Evolutionary conservation across 140 eudicot species (phyloP).

Genomic region (Anethum foeniculum): DNA sequence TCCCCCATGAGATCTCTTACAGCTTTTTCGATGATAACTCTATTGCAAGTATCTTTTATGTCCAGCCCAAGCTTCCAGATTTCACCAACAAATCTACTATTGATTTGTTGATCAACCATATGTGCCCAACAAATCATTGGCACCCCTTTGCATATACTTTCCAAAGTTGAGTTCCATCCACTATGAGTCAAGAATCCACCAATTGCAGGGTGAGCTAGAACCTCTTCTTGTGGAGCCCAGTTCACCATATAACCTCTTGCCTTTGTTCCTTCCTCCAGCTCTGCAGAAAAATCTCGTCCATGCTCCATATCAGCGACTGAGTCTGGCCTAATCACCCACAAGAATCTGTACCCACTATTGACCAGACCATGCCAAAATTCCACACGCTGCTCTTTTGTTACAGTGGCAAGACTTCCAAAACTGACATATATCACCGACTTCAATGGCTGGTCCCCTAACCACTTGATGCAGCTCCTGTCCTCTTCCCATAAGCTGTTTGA

Average conservation of each 20-base stretch:
- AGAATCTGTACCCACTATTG: slow-evolving; percentile 37
- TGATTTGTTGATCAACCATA: slow-evolving; percentile 37
- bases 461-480: slow-evolving; percentile 34
- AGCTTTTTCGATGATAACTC: slow-evolving; percentile 28
- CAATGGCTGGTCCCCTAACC: slow-evolving; percentile 43
- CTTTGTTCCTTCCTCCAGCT: slow-evolving; percentile 33
- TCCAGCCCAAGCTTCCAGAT: slow-evolving; percentile 43
- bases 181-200: slow-evolving; percentile 52
- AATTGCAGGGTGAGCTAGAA: slow-evolving; percentile 44
- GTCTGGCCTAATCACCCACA: slow-evolving; percentile 48
- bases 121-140: slow-evolving; percentile 53
- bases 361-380: slow-evolving; percentile 66
- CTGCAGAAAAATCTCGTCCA: too few relatives aligned
- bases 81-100: slow-evolving; percentile 39
- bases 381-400: slow-evolving; percentile 35
- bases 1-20: slow-evolving; percentile 39
- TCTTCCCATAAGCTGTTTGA: slow-evolving; percentile 33
- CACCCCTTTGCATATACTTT: slow-evolving; percentile 36
- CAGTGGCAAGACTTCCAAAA: slow-evolving; percentile 35
- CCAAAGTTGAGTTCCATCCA: slow-evolving; percentile 44
- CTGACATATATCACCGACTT: slow-evolving; percentile 48
- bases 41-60: slow-evolving; percentile 43
- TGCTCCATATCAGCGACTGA: slow-evolving; percentile 13
- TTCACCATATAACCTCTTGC: slow-evolving; percentile 42
- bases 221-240: slow-evolving; percentile 50